A percentile compares a stretch with the other conserved stretches of the same genome.
Evolutionary conservation across 306 rosid genomes (phyloP).

Genomic region (Quercus gilva): DNA sequence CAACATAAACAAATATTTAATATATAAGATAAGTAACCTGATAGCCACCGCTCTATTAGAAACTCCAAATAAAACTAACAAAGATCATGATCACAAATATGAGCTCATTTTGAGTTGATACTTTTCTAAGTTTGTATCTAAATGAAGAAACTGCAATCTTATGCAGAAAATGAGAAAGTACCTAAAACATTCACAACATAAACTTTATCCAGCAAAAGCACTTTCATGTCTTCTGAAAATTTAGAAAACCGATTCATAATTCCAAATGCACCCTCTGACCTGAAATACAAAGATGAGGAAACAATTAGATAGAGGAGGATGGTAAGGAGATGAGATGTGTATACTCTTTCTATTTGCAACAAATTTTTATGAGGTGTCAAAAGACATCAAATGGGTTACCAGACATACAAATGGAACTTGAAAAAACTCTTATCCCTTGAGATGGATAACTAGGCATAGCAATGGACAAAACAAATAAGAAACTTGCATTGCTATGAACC

Average conservation of each 20-base stretch:
- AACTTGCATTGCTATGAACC: not conserved
- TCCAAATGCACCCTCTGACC: slow-evolving; percentile 40
- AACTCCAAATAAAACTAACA: not conserved
- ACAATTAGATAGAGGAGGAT: not conserved
- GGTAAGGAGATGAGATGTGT: not conserved
- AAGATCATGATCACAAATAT: not conserved
- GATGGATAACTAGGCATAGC: not conserved
- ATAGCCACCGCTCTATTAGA: not conserved
- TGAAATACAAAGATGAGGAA: slow-evolving; percentile 30
- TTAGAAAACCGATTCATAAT: slow-evolving; percentile 46
- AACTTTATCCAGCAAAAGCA: slow-evolving; percentile 70
- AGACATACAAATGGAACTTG: not conserved
- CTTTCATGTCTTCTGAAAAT: slow-evolving; percentile 63
- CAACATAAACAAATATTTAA: not conserved
- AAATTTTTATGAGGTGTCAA: not conserved
- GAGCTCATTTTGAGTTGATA: not conserved
- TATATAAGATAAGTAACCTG: not conserved
- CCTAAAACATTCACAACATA: slow-evolving; percentile 78
- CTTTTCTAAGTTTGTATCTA: not conserved
- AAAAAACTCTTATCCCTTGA: not conserved
- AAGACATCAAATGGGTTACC: not conserved
- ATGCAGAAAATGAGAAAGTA: slow-evolving; percentile 30
- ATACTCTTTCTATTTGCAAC: not conserved
- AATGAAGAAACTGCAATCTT: slow-evolving; percentile 4
- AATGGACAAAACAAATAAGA: not conserved